Percentiles rank a stretch among this genome's conserved stretches.
phyloP scores from a whole-genome alignment of 495 filamentous ascomycete genomes.

The Aspergillus heteromorphus region DNA sequence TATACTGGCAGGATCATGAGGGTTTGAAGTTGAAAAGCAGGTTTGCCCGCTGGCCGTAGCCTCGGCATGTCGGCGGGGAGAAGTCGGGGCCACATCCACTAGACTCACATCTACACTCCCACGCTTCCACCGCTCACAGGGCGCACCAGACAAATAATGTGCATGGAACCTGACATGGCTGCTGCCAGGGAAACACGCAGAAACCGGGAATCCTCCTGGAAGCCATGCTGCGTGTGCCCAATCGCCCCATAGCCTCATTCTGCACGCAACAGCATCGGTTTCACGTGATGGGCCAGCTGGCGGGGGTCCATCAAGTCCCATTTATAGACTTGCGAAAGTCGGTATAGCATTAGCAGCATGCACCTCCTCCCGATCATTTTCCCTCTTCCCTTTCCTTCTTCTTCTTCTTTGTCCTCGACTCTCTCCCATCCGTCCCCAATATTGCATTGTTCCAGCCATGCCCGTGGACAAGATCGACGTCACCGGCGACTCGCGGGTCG shows the following conservation, averaged over 20 bases:
- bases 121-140: too few relatives aligned
- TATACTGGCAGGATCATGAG: too few relatives aligned
- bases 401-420: not conserved
- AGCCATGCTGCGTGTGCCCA: not conserved
- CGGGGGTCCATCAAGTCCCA: slow-evolving; percentile 11
- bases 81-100: not conserved
- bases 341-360: slow-evolving; percentile 1
- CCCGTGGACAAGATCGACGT: slow-evolving; percentile 55
- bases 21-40: too few relatives aligned
- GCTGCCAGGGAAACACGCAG: not conserved
- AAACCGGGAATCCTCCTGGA: not conserved
- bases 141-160: not conserved
- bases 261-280: slow-evolving; percentile 1
- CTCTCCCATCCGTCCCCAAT: not conserved
- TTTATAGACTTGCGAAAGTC: slow-evolving; percentile 4
- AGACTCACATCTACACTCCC: too few relatives aligned
- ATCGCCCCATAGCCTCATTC: not conserved
- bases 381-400: not conserved
- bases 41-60: too few relatives aligned
- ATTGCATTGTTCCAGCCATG: slow-evolving; percentile 26
- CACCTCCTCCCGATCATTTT: not conserved
- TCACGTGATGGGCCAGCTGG: slow-evolving; percentile 20
- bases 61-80: slow-evolving; percentile 8
- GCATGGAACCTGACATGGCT: not conserved
- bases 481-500: slow-evolving; percentile 55